Conservation (phyloP, 495 filamentous ascomycete genomes). For the Cercophora scortea region DNA sequence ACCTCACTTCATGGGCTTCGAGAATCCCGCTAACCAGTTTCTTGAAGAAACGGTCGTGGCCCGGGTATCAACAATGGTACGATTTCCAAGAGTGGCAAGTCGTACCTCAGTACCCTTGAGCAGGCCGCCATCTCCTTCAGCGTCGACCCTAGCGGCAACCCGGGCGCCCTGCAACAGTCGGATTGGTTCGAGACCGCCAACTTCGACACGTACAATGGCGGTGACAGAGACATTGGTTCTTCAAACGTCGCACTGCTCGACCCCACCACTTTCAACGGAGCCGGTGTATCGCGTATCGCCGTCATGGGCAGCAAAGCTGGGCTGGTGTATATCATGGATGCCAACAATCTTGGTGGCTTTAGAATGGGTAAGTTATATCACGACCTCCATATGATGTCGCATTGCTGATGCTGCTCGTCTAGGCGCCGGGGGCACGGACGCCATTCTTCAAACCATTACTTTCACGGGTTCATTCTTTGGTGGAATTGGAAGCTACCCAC, state of each 20-base stretch:
- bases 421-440: conserved; percentile 6
- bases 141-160: conserved; percentile 18
- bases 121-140: conserved; percentile 34
- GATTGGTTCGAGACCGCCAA: conserved; percentile 39
- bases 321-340: conserved; percentile 28
- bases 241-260: conserved; percentile 30
- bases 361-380: conserved; percentile 19
- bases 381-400: neutral
- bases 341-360: conserved; percentile 32
- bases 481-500: conserved; percentile 32
- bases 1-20: neutral
- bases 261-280: conserved; percentile 27
- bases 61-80: conserved; percentile 28
- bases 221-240: conserved; percentile 40
- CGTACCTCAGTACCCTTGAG: conserved; percentile 30
- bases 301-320: conserved; percentile 30
- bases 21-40: neutral
- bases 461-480: conserved; percentile 28
- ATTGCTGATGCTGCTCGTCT: neutral
- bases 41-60: conserved; percentile 32
- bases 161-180: conserved; percentile 27
- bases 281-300: conserved; percentile 25
- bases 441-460: conserved; percentile 22
- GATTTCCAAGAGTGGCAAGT: conserved; percentile 24
- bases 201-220: conserved; percentile 32